These are phyloP conservation scores for Rhodotorula paludigena DNA, from an alignment of 768 basidiomycete genomes.

Conservation along the genomic window DNA sequence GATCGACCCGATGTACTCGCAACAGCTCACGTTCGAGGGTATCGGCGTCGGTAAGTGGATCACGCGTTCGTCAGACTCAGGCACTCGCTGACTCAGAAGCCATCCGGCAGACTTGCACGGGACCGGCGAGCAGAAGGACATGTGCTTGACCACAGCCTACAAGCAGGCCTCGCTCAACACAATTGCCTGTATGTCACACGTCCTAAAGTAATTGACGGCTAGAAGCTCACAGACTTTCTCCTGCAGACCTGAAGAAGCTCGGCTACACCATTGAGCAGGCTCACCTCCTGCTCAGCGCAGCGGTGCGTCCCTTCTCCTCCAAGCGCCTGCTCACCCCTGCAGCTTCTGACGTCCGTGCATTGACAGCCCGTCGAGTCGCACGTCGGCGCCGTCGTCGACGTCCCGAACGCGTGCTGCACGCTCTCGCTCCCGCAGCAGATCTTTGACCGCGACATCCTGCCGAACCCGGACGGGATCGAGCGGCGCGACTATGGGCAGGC, in stretches of 20 bases:
- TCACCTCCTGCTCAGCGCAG: constrained; percentile 64
- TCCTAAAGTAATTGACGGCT: too few species aligned
- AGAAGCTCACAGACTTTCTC: too few species aligned
- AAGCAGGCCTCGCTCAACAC: constrained; percentile 74
- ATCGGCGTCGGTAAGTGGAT: constrained; percentile 62
- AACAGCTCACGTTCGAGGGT: constrained; percentile 73
- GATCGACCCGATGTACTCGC: constrained; percentile 66
- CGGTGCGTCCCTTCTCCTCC: constrained; percentile 38
- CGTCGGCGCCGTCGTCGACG: constrained; percentile 64
- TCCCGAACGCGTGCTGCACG: constrained; percentile 67
- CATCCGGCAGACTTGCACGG: constrained; percentile 46
- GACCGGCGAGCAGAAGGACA: constrained; percentile 67
- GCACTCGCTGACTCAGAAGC: background rate
- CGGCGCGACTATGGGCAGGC: constrained; percentile 62
- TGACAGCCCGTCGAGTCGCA: constrained; percentile 59
- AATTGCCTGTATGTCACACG: constrained; percentile 56
- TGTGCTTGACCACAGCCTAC: constrained; percentile 70
- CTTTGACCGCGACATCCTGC: constrained; percentile 68
- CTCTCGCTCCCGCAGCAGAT: constrained; percentile 70
- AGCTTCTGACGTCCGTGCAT: background rate
- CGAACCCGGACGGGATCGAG: constrained; percentile 59
- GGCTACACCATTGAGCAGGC: constrained; percentile 77
- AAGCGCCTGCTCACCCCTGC: background rate
- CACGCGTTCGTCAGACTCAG: background rate
- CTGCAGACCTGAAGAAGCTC: constrained; percentile 55